A percentile compares a stretch with the other conserved stretches of the same genome.
These are phyloP conservation scores for Wickerhamiella lipophila DNA, from an alignment of 805 yeast species.

Conservation along the genomic window DNA sequence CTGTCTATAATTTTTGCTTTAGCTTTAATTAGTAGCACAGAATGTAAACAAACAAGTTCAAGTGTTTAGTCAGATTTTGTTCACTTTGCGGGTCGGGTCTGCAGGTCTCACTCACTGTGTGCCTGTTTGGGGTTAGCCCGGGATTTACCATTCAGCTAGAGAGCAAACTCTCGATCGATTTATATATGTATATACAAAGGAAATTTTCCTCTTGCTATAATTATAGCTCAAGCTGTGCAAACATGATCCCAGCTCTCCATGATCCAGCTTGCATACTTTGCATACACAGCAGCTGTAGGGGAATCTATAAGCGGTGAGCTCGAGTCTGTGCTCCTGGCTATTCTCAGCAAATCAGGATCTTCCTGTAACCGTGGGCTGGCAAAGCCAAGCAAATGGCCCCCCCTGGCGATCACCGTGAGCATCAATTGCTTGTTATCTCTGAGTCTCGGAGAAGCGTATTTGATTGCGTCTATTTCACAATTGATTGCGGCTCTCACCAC, in stretches of 20 bases:
- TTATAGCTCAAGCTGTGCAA: neutral
- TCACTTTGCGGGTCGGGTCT: neutral
- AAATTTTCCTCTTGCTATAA: too few relatives aligned
- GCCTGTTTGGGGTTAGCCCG: too few relatives aligned
- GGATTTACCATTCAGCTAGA: too few relatives aligned
- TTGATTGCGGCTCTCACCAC: conserved; percentile 1
- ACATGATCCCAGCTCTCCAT: conserved; percentile 1
- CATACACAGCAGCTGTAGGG: neutral
- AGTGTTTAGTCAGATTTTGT: neutral
- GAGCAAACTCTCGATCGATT: too few relatives aligned
- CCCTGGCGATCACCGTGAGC: neutral
- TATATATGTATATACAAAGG: too few relatives aligned
- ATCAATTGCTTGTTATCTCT: neutral
- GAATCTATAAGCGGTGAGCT: neutral
- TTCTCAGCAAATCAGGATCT: neutral
- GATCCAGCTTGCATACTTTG: conserved; percentile 5
- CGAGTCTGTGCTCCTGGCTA: neutral
- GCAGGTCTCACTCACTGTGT: conserved; percentile 1
- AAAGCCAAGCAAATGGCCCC: neutral
- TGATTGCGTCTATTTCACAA: neutral
- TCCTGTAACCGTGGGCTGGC: neutral
- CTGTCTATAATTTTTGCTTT: neutral
- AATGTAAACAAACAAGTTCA: conserved; percentile 9
- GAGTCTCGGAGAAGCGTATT: conserved; percentile 7
- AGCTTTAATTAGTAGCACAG: neutral